Base-by-base conservation (phyloP, 352 stramenopile species). In the Pythium periplocum region DNA sequence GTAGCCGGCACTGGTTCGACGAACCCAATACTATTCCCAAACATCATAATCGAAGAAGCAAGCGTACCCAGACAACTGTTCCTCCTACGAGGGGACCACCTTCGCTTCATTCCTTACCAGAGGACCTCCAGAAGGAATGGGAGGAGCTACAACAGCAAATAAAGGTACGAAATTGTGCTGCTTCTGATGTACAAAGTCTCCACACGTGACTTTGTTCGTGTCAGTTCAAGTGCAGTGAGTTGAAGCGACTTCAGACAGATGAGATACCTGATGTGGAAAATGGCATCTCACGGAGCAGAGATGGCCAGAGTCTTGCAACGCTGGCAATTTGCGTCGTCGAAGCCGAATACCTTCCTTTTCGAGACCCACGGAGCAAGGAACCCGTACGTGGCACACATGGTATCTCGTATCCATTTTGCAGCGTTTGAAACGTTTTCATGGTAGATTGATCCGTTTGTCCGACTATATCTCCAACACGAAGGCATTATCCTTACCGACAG, bases 371-470 rank as follows among this genome's bases (percentile, higher is more conserved):
- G 46, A 69, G 63, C 11, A 33, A 47, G n/a, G 73, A 82, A 53
- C 51, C 65, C 48, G 79, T 87, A 62, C 9, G 60, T 30, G 40
- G 30, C 6, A 26, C 17, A 26, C 17, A 26, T 26, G 17, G 17
- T 26, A 26, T 26, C 17, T 26, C 17, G 17, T 26, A 26, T 26
- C 17, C 17, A 26, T 26, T 26, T 26, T 26, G 17, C 17, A 26
- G 17, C 17, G 47, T 6, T 42, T 31, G 26, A 50, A 39, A n/a
- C 49, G 17, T 30, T 31, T 33, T 42, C 17, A 5, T 53, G 47
- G 17, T 49, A 90, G 78, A 78, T 86, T 32, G 71, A 87, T 36
- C 73, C 79, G 9, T 66, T 75, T 12, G 75, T 84, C 10, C 71
- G 75, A 2, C 53, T 83, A 10, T 75, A 59, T 33, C 54, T 90